phyloP scores from a whole-genome alignment of 345 rosid genomes.

The Pugionium dolabratum region DNA sequence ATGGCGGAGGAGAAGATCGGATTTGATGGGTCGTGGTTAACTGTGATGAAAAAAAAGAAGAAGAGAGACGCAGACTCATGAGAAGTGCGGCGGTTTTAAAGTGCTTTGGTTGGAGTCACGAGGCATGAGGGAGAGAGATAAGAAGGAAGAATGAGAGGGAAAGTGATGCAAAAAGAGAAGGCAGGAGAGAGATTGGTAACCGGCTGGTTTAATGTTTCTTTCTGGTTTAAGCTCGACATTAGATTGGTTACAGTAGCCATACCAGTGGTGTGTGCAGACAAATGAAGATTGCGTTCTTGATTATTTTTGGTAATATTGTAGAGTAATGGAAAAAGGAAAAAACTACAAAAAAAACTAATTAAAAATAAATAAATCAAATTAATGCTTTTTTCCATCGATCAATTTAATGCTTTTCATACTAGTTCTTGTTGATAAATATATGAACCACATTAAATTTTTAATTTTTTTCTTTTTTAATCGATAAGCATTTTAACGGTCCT shows the following conservation, averaged over 20 bases:
- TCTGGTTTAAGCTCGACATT: slow-evolving; percentile 10
- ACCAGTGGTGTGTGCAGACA: not conserved
- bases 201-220: slow-evolving; percentile 15
- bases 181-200: slow-evolving; percentile 26
- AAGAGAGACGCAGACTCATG: slow-evolving; percentile 38
- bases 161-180: slow-evolving; percentile 37
- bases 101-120: slow-evolving; percentile 42
- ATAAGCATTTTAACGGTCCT: not conserved
- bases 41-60: slow-evolving; percentile 3
- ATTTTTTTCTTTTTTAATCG: no score
- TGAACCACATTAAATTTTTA: no score
- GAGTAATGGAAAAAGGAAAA: no score
- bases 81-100: slow-evolving; percentile 37
- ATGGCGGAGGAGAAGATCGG: slow-evolving; percentile 46
- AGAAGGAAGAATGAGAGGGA: slow-evolving; percentile 44
- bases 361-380: no score
- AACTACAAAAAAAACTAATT: no score
- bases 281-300: no score
- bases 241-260: not conserved
- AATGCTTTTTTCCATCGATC: no score
- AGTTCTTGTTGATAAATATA: no score
- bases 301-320: no score
- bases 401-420: no score
- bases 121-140: slow-evolving; percentile 34
- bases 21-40: not conserved